Evolutionary conservation across 371 early-diverging fungal species (phyloP), one percentile per base, ranked within the genome.

Genomic region (Mortierella sp.): DNA sequence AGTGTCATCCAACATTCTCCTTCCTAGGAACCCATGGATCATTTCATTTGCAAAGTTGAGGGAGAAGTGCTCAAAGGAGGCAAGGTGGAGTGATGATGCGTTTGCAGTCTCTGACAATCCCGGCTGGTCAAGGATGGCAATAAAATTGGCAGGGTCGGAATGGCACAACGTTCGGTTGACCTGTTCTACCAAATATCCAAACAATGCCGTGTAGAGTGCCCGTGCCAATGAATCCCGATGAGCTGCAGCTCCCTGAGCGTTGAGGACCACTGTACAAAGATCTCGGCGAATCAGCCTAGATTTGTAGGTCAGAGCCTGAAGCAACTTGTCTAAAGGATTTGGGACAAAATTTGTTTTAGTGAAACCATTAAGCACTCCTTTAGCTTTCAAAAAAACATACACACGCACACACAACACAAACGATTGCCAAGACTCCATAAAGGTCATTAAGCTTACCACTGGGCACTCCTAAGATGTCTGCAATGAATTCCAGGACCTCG

Each of bases 111-210:
- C 77, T 14, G 82, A 72, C 1, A 84, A 82, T 3, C 92, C 92
- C 12, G 90, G 88, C 66, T 92, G 85, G 68, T 94, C 93, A 26
- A 94, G 73, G 1, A 94, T 60, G 16, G 91, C 91, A 43, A 95
- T 87, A 65, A 93, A 92, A 72, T 91, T 92, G 51, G 85, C 85
- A 3, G 89, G 84, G n/a, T 86, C 82, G 5, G 89, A 88, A 47
- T 83, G 85, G 74, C 91, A 89, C 26, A 96, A 84, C 47, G 92
- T 90, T 23, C 83, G 81, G 81, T 97, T 97, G 80, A 96, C 86
- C 59, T 91, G 91, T 73, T 97, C 98, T 19, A 96, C 89, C 23
- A 98, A 74, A 94, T 96, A 97, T 18, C 90, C 86, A 72, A 96
- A 92, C 43, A 97, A 75, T 15, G 96, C 86, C 11, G 91, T 89